A percentile compares a stretch with the other conserved stretches of the same genome.
Conservation (phyloP, 108 stramenopile species). For the Skeletonema marinoi region DNA sequence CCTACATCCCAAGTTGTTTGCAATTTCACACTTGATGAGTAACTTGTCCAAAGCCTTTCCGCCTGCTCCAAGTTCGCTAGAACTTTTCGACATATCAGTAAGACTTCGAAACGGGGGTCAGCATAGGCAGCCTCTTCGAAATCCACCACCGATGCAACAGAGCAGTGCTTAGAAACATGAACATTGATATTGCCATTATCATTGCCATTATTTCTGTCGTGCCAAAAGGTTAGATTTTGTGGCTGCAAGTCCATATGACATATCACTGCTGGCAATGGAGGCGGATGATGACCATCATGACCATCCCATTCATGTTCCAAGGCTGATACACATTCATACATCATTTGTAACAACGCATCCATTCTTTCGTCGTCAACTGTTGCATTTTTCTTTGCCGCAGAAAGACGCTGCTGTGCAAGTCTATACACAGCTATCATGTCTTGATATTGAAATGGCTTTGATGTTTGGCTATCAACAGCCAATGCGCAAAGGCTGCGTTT, state of each 20-base stretch:
- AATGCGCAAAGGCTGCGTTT: not conserved
- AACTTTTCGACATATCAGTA: slow-evolving; percentile 81
- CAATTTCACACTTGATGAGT: slow-evolving; percentile 12
- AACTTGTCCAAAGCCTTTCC: slow-evolving; percentile 62
- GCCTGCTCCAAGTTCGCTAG: slow-evolving; percentile 75
- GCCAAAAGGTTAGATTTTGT: slow-evolving; percentile 75
- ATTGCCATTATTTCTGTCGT: not conserved
- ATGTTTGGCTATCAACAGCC: not conserved
- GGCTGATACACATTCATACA: slow-evolving; percentile 11
- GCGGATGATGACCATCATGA: not conserved
- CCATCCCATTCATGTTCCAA: slow-evolving; percentile 35
- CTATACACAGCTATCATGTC: slow-evolving; percentile 34
- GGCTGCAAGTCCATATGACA: slow-evolving; percentile 90
- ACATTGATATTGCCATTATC: not conserved
- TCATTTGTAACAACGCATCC: slow-evolving; percentile 11
- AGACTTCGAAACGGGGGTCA: slow-evolving; percentile 82
- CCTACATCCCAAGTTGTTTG: slow-evolving; percentile 45
- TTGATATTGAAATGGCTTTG: slow-evolving; percentile 36
- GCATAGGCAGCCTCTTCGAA: slow-evolving; percentile 88
- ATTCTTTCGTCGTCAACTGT: slow-evolving; percentile 13
- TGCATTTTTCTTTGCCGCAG: not conserved
- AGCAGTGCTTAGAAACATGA: slow-evolving; percentile 14
- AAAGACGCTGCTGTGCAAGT: slow-evolving; percentile 20
- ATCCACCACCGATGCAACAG: slow-evolving; percentile 73
- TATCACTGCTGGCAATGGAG: slow-evolving; percentile 53